These are phyloP conservation scores for Spiromastix sp. DNA, from an alignment of 2,329 filamentous ascomycete species.

Conservation along the genomic window DNA sequence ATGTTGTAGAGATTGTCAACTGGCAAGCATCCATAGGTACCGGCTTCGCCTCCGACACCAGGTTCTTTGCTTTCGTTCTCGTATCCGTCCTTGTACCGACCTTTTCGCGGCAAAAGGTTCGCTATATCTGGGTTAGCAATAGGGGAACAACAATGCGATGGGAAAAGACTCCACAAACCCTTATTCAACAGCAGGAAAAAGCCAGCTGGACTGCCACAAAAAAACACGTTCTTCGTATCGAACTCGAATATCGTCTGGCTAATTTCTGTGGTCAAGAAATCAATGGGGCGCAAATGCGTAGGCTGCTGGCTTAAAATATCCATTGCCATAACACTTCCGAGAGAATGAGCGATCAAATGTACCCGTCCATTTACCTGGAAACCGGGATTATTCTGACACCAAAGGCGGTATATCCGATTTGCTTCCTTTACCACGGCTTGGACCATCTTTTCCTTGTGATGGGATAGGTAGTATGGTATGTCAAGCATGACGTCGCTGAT, in stretches of 20 bases:
- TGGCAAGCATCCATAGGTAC: slow-evolving; percentile 78
- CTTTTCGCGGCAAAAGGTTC: slow-evolving; percentile 63
- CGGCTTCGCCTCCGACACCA: slow-evolving; percentile 64
- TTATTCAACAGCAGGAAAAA: slow-evolving; percentile 87
- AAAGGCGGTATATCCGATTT: slow-evolving; percentile 88
- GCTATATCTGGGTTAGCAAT: slow-evolving; percentile 25
- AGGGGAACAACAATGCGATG: background rate
- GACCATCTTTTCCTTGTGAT: slow-evolving; percentile 93
- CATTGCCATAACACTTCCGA: slow-evolving; percentile 89
- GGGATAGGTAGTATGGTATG: slow-evolving; percentile 94
- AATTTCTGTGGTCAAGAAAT: slow-evolving; percentile 26
- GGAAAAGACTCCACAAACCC: slow-evolving; percentile 16
- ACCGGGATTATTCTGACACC: slow-evolving; percentile 86
- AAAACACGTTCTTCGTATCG: slow-evolving; percentile 78
- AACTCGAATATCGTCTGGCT: slow-evolving; percentile 68
- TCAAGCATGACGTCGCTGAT: slow-evolving; percentile 98
- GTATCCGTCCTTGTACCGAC: slow-evolving; percentile 63
- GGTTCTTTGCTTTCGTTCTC: slow-evolving; percentile 51
- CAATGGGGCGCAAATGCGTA: slow-evolving; percentile 49
- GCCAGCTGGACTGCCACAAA: slow-evolving; percentile 79
- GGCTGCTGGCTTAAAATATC: slow-evolving; percentile 88
- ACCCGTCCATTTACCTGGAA: slow-evolving; percentile 75
- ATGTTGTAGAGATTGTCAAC: slow-evolving; percentile 97
- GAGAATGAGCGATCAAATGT: slow-evolving; percentile 84
- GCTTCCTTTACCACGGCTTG: slow-evolving; percentile 79